phyloP scores from a whole-genome alignment of 202 grass and related monocot genomes.

The Schoenoplectus tabernaemontani region DNA sequence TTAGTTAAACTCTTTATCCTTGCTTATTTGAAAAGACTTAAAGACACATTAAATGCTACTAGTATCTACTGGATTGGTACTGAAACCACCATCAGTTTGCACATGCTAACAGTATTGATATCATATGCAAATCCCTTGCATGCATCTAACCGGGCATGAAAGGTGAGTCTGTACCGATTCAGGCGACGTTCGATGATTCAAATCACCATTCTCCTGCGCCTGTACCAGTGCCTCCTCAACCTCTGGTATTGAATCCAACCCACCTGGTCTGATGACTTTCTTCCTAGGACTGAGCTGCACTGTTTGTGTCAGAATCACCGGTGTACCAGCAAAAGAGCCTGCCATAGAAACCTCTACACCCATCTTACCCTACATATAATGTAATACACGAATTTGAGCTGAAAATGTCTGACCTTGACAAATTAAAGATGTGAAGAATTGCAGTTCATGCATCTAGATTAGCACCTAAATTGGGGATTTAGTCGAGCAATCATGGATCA shows the following conservation, averaged over 20 bases:
- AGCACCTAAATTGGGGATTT: neutral
- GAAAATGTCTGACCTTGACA: neutral
- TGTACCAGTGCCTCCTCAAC: constrained; percentile 25
- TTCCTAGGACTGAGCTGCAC: constrained; percentile 33
- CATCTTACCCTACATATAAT: constrained; percentile 17
- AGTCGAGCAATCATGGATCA: neutral
- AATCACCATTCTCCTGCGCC: neutral
- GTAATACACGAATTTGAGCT: neutral
- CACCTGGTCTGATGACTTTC: constrained; percentile 21
- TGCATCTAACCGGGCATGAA: constrained; percentile 5
- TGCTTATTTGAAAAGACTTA: neutral
- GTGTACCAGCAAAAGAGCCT: constrained; percentile 35
- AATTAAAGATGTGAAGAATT: neutral
- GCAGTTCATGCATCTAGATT: neutral
- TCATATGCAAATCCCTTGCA: constrained; percentile 1
- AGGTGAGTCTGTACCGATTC: constrained; percentile 20
- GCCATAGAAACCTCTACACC: constrained; percentile 31
- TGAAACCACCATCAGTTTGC: neutral
- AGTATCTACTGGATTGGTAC: neutral
- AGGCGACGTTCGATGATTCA: constrained; percentile 7
- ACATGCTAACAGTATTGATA: neutral
- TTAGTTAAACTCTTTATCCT: neutral
- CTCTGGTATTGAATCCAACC: constrained; percentile 37
- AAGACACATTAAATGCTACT: neutral
- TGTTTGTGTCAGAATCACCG: constrained; percentile 39